Conservation (phyloP, 129 eudicot species). For the Artemisia argyi region DNA sequence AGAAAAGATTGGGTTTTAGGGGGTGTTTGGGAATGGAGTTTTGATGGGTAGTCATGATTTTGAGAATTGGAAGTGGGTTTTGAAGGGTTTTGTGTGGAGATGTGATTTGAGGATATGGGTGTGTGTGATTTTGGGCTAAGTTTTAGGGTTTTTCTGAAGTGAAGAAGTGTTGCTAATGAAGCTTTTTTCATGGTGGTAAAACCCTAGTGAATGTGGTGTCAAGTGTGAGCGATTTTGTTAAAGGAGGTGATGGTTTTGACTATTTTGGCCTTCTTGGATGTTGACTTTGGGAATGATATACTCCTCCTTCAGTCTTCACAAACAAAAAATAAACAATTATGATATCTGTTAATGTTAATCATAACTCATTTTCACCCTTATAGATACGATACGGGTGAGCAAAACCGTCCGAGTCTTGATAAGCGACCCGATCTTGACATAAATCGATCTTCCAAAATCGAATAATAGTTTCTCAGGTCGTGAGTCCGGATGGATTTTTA, state of each 20-base stretch:
- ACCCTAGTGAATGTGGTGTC: conserved; percentile 24
- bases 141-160: conserved; percentile 33
- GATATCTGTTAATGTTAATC: too few species aligned
- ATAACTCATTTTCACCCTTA: too few species aligned
- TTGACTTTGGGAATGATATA: background rate
- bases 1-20: conserved; percentile 37
- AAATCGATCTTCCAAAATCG: too few species aligned
- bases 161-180: conserved; percentile 43
- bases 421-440: too few species aligned
- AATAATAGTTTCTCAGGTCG: too few species aligned
- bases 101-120: background rate
- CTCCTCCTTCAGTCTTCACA: too few species aligned
- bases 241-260: background rate
- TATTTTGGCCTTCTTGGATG: background rate
- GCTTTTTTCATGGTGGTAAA: conserved; percentile 74
- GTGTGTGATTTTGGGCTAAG: conserved; percentile 19
- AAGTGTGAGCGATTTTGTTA: background rate
- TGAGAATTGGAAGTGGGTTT: conserved; percentile 20
- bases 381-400: too few species aligned
- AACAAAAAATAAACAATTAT: too few species aligned
- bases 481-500: too few species aligned
- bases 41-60: conserved; percentile 22
- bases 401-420: too few species aligned
- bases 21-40: conserved; percentile 40
- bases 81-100: background rate